Conservation (phyloP, 129 eudicot genomes). For the Calendula officinalis region DNA sequence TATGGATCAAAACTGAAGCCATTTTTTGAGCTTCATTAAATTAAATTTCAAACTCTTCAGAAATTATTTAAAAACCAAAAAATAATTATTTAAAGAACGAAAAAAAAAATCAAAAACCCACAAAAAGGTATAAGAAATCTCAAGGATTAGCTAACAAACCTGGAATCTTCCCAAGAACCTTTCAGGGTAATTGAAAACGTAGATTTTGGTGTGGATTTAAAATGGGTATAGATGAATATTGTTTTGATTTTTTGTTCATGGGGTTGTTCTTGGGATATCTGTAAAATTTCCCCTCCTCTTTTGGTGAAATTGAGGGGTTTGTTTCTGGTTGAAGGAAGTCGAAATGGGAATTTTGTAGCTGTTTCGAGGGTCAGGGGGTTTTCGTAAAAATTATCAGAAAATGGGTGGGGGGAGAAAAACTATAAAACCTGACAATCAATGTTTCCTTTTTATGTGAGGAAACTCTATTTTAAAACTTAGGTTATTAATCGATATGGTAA, state of each 20-base stretch:
- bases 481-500: too few species aligned
- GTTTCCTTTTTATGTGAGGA: neutral
- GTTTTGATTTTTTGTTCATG: neutral
- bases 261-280: slow-evolving; percentile 28
- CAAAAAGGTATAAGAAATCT: neutral
- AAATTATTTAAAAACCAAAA: neutral
- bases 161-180: slow-evolving; percentile 27
- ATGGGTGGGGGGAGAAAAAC: slow-evolving; percentile 26
- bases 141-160: slow-evolving; percentile 17
- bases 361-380: neutral
- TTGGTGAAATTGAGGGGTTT: slow-evolving; percentile 32
- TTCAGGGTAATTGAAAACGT: neutral
- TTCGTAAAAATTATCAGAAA: slow-evolving; percentile 22
- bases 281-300: slow-evolving; percentile 14
- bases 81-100: neutral
- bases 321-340: slow-evolving; percentile 25
- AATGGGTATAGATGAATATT: slow-evolving; percentile 3
- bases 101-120: neutral
- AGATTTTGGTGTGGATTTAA: neutral
- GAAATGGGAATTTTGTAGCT: slow-evolving; percentile 30
- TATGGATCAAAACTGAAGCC: neutral
- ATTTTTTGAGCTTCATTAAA: neutral
- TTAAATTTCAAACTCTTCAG: neutral
- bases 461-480: too few species aligned
- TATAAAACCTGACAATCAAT: slow-evolving; percentile 9